Conservation (phyloP, 129 eudicot species). For the Silybum marianum region DNA sequence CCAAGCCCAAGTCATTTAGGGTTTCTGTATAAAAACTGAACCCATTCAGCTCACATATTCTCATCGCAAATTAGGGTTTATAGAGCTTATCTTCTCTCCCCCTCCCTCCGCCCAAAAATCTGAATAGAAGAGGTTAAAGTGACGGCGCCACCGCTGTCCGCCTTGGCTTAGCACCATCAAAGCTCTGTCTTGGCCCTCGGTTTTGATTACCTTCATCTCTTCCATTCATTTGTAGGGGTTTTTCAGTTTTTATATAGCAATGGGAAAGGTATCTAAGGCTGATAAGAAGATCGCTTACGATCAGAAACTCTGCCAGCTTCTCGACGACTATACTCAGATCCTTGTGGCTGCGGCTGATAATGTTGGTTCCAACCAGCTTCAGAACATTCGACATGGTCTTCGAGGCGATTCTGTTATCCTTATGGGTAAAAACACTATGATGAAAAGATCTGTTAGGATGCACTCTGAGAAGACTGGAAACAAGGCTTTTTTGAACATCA, state of each 20-base stretch:
- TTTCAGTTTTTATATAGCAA: not conserved
- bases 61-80: constrained; percentile 27
- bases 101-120: constrained; percentile 7
- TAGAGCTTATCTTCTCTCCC: not conserved
- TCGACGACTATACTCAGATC: constrained; percentile 74
- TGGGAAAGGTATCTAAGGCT: constrained; percentile 72
- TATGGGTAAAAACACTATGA: constrained; percentile 95
- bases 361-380: constrained; percentile 79
- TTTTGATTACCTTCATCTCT: constrained; percentile 41
- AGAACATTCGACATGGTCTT: constrained; percentile 62
- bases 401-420: constrained; percentile 77
- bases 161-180: constrained; percentile 54
- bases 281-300: constrained; percentile 86
- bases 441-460: constrained; percentile 75
- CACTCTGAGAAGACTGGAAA: constrained; percentile 81
- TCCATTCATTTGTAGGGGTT: constrained; percentile 33
- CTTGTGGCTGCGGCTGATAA: constrained; percentile 70
- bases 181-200: constrained; percentile 82
- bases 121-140: constrained; percentile 77
- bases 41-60: not conserved
- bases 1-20: not conserved
- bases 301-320: constrained; percentile 57
- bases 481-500: constrained; percentile 47
- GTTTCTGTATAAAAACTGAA: constrained; percentile 1
- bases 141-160: constrained; percentile 85